Evolutionary conservation across 2,329 filamentous ascomycete species (phyloP), one percentile per base, ranked within the genome.

Genomic region (Cladosporium sphaerospermum): DNA sequence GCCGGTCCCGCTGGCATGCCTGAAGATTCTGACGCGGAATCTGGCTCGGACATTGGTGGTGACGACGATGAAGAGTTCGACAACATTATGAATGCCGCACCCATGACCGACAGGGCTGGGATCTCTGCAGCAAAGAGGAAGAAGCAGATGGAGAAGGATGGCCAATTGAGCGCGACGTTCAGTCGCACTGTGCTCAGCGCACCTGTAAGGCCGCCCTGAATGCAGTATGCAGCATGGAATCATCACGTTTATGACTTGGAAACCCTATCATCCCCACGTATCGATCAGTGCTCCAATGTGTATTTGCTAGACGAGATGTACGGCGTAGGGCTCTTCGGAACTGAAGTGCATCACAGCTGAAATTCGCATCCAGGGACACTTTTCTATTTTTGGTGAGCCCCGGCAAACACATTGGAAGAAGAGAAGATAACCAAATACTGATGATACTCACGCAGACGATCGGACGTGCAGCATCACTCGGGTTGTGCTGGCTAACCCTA

Each of bases 81-180:
- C 65, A 86, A 86, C 60, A 95, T 99, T 69, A 95, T 96, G 65
- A 83, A 91, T 61, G 92, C 93, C 0, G 92, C 89, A 3, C 89
- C 89, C 0, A 82, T 95, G 14, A 96, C 91, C 0, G 92, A 96
- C 67, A 82, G 86, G 52, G 88, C 87, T 10, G 92, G 92, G 0
- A 84, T 86, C 42, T 73, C 77, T 39, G 79, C 81, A 2, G 83
- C 81, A 60, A 77, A 85, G 67, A 74, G 78, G 48, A 75, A 78
- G 56, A 76, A 73, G 45, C 72, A 69, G 39, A 75, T 76, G 56
- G 75, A 79, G 53, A 71, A 70, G 19, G 64, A 74, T 19, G 64
- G 65, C 13, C 65, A 65, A 54, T 53, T 68, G 45, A 76, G 69
- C 56, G 77, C 72, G 8, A 74, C 72, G 0, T 79, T 79, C 57